Evolutionary conservation across 2,329 filamentous ascomycete genomes (phyloP), one percentile per base, ranked within the genome.

Genomic region (Epicoccum nigrum): DNA sequence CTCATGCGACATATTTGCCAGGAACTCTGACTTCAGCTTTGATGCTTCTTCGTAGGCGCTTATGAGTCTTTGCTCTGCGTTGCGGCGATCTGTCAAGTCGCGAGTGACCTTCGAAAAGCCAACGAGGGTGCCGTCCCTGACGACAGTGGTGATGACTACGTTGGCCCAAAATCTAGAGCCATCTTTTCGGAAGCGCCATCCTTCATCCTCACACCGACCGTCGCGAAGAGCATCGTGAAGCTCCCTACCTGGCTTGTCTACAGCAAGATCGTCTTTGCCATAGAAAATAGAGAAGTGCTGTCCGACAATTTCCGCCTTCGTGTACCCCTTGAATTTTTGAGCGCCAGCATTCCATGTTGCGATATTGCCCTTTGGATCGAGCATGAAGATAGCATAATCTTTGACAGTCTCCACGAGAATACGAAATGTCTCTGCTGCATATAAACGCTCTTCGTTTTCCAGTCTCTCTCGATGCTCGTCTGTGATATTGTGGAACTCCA

Each of bases 1-100:
- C 64, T 86, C 84, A 60, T 87, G 84, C 40, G 78, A 82, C 80
- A 86, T 86, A 62, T 86, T 85, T 43, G 82, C 82, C 20, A 86
- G 67, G 55, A 86, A 86, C 23, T 84, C 82, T 4, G 79, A 82
- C 65, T 86, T 86, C 51, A 86, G 68, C 57, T 81, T 81, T n/a
- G 82, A 80, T n/a, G 83, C 80, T 66, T 86, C 83, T 60, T 86
- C 83, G 56, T 82, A 85, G 2, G 82, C 83, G 9, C 78, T 70
- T 34, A 85, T 81, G 15, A 85, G 68, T 3, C 78, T 78, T n/a
- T 77, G 69, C 62, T 85, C 83, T 11, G 79, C 77, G 34, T 78
- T 79, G 48, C 81, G 80, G 20, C 81, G 75, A 58, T 84, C 82
- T 0, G 80, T 83, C 56, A 85, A 60, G 56, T 85, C 81, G 19